Conservation (phyloP, 2,329 filamentous ascomycete species). For the Rutstroemia sydowiana region DNA sequence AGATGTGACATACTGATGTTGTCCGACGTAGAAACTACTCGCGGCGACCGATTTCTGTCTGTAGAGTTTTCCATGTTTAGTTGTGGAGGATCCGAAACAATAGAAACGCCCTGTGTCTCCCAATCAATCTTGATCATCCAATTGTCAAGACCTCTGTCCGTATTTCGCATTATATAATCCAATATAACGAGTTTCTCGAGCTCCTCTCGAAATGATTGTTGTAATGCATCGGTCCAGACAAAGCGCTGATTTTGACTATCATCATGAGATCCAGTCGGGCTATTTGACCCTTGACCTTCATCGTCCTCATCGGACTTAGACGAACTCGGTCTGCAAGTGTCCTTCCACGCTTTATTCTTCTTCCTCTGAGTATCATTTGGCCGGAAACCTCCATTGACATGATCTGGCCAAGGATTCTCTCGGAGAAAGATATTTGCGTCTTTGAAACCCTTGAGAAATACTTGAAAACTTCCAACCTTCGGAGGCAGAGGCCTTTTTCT, state of each 20-base stretch:
- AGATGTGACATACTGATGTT: slow-evolving; percentile 16
- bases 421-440: slow-evolving; percentile 93
- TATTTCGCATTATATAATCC: slow-evolving; percentile 99
- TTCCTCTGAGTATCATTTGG: slow-evolving; percentile 59
- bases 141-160: slow-evolving; percentile 91
- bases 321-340: slow-evolving; percentile 63
- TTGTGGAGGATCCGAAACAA: slow-evolving; percentile 71
- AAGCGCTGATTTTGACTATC: slow-evolving; percentile 39
- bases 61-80: slow-evolving; percentile 60
- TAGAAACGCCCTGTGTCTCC: slow-evolving; percentile 72
- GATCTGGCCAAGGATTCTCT: slow-evolving; percentile 95
- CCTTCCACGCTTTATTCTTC: slow-evolving; percentile 68
- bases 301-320: slow-evolving; percentile 50
- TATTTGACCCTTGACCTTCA: slow-evolving; percentile 46
- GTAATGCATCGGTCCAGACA: slow-evolving; percentile 79
- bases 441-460: slow-evolving; percentile 94
- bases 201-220: slow-evolving; percentile 89
- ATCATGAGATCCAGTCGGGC: slow-evolving; percentile 25
- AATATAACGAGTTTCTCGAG: slow-evolving; percentile 94
- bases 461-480: slow-evolving; percentile 93
- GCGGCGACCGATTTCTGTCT: slow-evolving; percentile 44
- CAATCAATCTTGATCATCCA: slow-evolving; percentile 99
- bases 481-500: slow-evolving; percentile 80
- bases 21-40: slow-evolving; percentile 34
- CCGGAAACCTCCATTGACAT: slow-evolving; percentile 57